phyloP scores from a whole-genome alignment of 441 rosid genomes.

The Brassica balearica region DNA sequence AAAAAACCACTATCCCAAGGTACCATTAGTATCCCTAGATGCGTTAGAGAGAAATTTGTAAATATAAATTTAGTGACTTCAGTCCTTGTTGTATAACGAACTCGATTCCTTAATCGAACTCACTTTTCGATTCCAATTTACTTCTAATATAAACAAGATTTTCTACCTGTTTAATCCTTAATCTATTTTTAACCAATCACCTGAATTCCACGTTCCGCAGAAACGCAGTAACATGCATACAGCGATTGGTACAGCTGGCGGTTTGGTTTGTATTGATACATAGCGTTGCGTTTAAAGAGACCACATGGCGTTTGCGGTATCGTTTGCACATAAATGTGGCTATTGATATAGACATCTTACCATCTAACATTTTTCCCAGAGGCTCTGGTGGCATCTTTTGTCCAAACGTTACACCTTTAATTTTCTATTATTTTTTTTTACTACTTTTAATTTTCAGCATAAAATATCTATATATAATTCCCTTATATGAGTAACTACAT shows the following conservation, averaged over 20 bases:
- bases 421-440: constrained; percentile 6
- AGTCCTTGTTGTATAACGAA: no score
- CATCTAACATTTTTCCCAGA: constrained; percentile 43
- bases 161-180: background rate
- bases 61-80: no score
- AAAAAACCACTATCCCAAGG: no score
- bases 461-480: background rate
- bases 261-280: constrained; percentile 35
- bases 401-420: constrained; percentile 29
- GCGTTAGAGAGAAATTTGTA: no score
- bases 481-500: background rate
- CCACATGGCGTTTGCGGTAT: constrained; percentile 46
- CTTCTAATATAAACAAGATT: background rate
- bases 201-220: background rate
- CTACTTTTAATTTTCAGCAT: constrained; percentile 9
- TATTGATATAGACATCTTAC: constrained; percentile 47
- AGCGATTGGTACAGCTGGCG: constrained; percentile 41
- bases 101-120: no score
- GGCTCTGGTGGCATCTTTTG: constrained; percentile 39
- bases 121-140: no score
- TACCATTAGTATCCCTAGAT: no score
- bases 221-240: constrained; percentile 23
- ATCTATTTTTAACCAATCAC: background rate
- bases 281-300: constrained; percentile 46
- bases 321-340: constrained; percentile 43